Evolutionary conservation across 257 asterid genomes (phyloP).

Genomic region (Nicotiana attenuata): DNA sequence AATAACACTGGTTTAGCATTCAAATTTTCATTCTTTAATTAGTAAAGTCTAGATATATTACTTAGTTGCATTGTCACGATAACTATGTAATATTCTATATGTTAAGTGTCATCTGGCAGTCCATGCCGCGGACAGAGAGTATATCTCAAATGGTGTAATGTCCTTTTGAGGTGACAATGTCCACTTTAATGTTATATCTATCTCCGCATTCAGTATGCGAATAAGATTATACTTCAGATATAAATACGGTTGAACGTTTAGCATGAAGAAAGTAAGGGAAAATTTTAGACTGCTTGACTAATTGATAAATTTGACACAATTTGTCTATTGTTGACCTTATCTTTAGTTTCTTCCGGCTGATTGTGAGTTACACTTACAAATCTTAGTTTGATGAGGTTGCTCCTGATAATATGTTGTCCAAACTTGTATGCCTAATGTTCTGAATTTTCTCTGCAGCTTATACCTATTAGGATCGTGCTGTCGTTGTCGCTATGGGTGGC

Average conservation of each 20-base stretch:
- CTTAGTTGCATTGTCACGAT: neutral
- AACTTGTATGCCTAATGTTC: neutral
- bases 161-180: neutral
- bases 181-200: neutral
- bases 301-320: neutral
- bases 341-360: neutral
- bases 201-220: neutral
- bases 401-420: neutral
- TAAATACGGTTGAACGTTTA: neutral
- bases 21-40: neutral
- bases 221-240: neutral
- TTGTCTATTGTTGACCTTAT: neutral
- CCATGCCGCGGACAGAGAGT: neutral
- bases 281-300: neutral
- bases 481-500: conserved; percentile 9
- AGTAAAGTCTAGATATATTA: neutral
- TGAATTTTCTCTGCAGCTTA: neutral
- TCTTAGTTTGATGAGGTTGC: neutral
- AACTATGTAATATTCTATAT: neutral
- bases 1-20: too few relatives aligned
- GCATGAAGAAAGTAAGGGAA: neutral
- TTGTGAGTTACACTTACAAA: neutral
- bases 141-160: neutral
- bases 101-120: neutral
- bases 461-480: neutral